These are phyloP conservation scores for Pterulicium gracile DNA, from an alignment of 1,284 basidiomycete genomes.

Conservation along the genomic window DNA sequence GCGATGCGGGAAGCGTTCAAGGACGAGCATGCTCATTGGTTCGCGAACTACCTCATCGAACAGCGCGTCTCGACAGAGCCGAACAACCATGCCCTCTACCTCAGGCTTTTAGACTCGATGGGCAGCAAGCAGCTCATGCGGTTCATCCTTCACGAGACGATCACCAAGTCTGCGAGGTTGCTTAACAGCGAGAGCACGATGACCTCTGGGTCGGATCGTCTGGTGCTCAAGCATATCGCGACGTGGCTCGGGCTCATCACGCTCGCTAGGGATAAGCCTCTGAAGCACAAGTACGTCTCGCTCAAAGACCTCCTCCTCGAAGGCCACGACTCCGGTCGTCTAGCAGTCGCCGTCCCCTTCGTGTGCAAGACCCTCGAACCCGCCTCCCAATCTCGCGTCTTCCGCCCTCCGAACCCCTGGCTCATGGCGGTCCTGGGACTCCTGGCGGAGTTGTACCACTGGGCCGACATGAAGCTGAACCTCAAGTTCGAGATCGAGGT, in stretches of 20 bases:
- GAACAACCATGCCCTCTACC: conserved; percentile 94
- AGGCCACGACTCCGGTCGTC: conserved; percentile 86
- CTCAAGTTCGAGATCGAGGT: conserved; percentile 99
- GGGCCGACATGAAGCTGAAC: conserved; percentile 93
- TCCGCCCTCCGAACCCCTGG: conserved; percentile 97
- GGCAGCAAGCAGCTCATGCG: conserved; percentile 54
- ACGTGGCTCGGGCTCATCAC: conserved; percentile 95
- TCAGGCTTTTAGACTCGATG: conserved; percentile 85
- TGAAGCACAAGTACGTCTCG: conserved; percentile 88
- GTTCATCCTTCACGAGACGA: conserved; percentile 89
- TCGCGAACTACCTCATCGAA: conserved; percentile 94
- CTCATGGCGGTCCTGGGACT: conserved; percentile 90
- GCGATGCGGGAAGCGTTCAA: conserved; percentile 81
- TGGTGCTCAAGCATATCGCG: conserved; percentile 87
- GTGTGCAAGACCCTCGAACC: conserved; percentile 96
- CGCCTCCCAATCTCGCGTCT: conserved; percentile 82
- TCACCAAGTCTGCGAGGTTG: conserved; percentile 75
- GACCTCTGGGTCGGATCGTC: conserved; percentile 77
- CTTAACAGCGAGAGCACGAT: conserved; percentile 92
- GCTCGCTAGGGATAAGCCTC: conserved; percentile 84
- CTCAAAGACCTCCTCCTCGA: conserved; percentile 96
- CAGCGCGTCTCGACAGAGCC: conserved; percentile 94
- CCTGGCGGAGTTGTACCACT: conserved; percentile 93
- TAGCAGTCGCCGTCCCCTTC: conserved; percentile 95
- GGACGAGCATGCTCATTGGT: conserved; percentile 84